phyloP scores from a whole-genome alignment of 2,329 filamentous ascomycete species.

The Beauveria asiatica region DNA sequence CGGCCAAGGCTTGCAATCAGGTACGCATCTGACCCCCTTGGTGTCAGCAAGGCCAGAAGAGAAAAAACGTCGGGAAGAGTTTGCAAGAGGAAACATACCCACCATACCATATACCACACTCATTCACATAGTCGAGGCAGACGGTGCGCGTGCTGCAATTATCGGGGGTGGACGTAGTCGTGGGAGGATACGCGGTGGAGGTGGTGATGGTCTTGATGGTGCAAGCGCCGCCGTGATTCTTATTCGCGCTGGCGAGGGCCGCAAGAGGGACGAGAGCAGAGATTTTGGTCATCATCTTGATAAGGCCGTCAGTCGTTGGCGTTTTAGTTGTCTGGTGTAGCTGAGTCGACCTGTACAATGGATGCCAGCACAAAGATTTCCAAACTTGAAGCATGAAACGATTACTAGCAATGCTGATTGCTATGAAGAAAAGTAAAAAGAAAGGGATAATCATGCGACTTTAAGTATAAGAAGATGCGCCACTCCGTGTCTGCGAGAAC shows the following conservation, averaged over 20 bases:
- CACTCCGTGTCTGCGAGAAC: not conserved
- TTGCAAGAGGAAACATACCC: constrained; percentile 14
- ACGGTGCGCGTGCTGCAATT: constrained; percentile 20
- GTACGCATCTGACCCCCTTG: constrained; percentile 15
- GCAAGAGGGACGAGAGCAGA: not conserved
- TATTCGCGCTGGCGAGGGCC: constrained; percentile 9
- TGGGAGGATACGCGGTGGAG: not conserved
- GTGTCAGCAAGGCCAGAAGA: not conserved
- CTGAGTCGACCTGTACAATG: no score
- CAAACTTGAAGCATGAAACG: no score
- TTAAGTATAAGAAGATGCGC: not conserved
- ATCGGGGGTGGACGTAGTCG: constrained; percentile 1
- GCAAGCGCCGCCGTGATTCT: constrained; percentile 3
- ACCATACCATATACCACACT: constrained; percentile 19
- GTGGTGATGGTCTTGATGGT: constrained; percentile 15
- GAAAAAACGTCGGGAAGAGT: no score
- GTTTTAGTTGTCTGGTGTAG: not conserved
- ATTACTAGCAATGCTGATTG: not conserved
- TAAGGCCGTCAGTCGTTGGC: no score
- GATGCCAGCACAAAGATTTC: no score
- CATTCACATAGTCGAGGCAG: constrained; percentile 18
- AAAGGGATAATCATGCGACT: not conserved
- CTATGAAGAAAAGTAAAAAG: no score
- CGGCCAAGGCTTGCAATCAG: constrained; percentile 17
- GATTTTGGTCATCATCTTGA: constrained; percentile 1